Conservation (phyloP, 192 early-diverging fungal species). For the Coemansia sp. region DNA sequence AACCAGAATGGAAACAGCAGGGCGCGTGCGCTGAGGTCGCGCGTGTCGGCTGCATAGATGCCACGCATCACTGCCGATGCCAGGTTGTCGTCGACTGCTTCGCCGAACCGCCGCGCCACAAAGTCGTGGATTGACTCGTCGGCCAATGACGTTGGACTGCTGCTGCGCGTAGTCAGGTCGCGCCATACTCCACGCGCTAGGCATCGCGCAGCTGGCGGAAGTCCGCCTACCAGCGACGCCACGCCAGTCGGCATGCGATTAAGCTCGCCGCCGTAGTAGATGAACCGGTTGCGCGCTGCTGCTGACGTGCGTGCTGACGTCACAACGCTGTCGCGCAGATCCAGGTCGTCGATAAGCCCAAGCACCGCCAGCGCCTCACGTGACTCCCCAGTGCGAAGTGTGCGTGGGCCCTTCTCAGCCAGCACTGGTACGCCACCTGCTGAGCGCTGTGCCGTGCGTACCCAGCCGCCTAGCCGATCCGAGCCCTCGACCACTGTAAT, state of each 20-base stretch:
- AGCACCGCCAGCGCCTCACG: conserved; percentile 68
- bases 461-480: conserved; percentile 81
- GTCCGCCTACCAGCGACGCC: conserved; percentile 50
- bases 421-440: conserved; percentile 48
- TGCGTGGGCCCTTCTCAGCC: conserved; percentile 81
- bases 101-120: conserved; percentile 73
- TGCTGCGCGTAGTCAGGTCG: conserved; percentile 16
- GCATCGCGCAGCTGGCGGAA: conserved; percentile 58
- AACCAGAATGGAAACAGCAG: conserved; percentile 72
- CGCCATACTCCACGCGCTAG: conserved; percentile 55
- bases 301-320: conserved; percentile 61
- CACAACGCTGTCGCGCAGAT: conserved; percentile 59
- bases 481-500: conserved; percentile 72
- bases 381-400: conserved; percentile 68
- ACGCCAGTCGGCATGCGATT: conserved; percentile 64
- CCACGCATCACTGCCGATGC: conserved; percentile 89
- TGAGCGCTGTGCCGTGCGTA: conserved; percentile 60
- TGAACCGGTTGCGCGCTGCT: conserved; percentile 79
- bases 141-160: not conserved
- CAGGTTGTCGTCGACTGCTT: conserved; percentile 71
- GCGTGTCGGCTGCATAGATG: conserved; percentile 88
- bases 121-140: conserved; percentile 90
- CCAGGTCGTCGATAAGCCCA: conserved; percentile 72
- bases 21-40: conserved; percentile 70
- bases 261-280: conserved; percentile 68